A percentile compares a stretch with the other conserved stretches of the same genome.
These are phyloP conservation scores for Strobilomyces dryophilus DNA, from an alignment of 768 basidiomycete species.

Conservation along the genomic window DNA sequence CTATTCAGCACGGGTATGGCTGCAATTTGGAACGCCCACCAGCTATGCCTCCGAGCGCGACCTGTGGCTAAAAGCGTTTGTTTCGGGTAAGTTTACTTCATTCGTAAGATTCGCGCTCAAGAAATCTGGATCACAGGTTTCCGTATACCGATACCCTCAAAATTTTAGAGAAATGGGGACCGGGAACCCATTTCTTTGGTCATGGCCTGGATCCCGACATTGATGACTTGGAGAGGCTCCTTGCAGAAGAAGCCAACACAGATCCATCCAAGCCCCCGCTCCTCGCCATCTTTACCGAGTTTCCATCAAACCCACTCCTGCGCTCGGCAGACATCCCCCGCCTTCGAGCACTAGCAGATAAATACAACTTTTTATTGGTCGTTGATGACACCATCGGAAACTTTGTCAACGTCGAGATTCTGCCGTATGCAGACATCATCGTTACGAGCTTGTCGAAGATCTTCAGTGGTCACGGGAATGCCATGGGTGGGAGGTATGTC, in stretches of 20 bases:
- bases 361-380: constrained; percentile 82
- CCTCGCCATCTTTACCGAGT: constrained; percentile 85
- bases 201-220: constrained; percentile 74
- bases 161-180: constrained; percentile 93
- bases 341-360: constrained; percentile 76
- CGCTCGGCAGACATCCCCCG: constrained; percentile 76
- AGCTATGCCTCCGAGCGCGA: constrained; percentile 50
- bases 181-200: constrained; percentile 87
- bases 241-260: constrained; percentile 41
- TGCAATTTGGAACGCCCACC: constrained; percentile 91
- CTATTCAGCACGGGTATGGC: constrained; percentile 88
- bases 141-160: constrained; percentile 95
- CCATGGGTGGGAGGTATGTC: constrained; percentile 94
- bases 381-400: constrained; percentile 96
- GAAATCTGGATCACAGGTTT: constrained; percentile 50
- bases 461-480: constrained; percentile 91
- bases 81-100: constrained; percentile 67
- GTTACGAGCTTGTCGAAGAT: constrained; percentile 92
- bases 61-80: constrained; percentile 80
- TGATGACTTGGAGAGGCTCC: constrained; percentile 60
- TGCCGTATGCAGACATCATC: constrained; percentile 83
- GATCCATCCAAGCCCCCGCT: constrained; percentile 52
- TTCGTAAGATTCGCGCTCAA: not conserved
- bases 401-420: constrained; percentile 87
- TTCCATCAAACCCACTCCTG: constrained; percentile 93